Evolutionary conservation across 75 land plant species (phyloP).

Genomic region (Sequoiadendron giganteum): DNA sequence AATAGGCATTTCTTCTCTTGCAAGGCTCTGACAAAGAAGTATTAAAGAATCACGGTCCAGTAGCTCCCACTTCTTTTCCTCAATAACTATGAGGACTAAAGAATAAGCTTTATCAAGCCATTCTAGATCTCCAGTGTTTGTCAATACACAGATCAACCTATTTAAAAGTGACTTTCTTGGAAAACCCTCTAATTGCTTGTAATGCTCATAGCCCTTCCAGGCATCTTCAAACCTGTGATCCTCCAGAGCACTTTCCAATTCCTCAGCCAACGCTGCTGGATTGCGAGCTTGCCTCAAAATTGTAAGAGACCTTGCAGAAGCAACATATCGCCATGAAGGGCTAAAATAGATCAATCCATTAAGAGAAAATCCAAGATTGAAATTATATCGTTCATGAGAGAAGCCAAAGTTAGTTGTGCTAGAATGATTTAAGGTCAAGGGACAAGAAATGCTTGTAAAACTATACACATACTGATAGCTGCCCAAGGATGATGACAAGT

Average conservation of each 20-base stretch:
- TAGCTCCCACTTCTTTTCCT: conserved; percentile 27
- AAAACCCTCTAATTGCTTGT: conserved; percentile 50
- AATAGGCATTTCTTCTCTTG: conserved; percentile 37
- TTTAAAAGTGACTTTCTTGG: conserved; percentile 57
- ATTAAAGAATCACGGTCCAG: conserved; percentile 43
- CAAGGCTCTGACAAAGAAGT: conserved; percentile 42
- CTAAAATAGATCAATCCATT: not conserved
- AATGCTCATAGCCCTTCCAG: conserved; percentile 42
- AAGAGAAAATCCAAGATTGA: not conserved
- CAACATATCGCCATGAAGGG: conserved; percentile 2
- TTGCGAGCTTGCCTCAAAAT: conserved; percentile 61
- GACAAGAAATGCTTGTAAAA: not conserved
- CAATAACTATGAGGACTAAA: conserved; percentile 32
- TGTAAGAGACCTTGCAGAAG: conserved; percentile 34
- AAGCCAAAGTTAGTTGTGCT: not conserved
- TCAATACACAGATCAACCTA: conserved; percentile 34
- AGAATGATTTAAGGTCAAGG: not conserved
- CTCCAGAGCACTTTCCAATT: conserved; percentile 42
- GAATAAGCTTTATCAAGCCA: conserved; percentile 50
- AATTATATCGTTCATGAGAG: not conserved
- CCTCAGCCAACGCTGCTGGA: conserved; percentile 37
- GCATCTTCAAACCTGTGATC: conserved; percentile 42
- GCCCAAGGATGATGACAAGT: not conserved
- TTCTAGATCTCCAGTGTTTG: conserved; percentile 25
- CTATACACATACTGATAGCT: not conserved